Conservation (phyloP, 768 basidiomycete genomes). For the Termitomyces bulborhizus region DNA sequence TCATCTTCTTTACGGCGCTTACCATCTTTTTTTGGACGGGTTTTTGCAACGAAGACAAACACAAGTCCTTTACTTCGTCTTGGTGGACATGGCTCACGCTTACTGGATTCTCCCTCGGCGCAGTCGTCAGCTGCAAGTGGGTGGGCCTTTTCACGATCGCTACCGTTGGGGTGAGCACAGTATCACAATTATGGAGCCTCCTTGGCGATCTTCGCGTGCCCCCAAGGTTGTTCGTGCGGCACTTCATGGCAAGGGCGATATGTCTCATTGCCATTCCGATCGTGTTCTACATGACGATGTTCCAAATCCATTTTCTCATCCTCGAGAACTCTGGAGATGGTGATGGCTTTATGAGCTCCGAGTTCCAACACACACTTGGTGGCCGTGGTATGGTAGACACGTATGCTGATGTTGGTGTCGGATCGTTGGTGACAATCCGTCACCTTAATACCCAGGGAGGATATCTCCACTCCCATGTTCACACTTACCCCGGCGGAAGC, state of each 20-base stretch:
- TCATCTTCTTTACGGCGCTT: conserved; percentile 96
- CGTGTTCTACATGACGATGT: conserved; percentile 94
- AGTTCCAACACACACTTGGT: conserved; percentile 93
- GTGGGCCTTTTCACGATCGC: conserved; percentile 98
- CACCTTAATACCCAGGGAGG: conserved; percentile 98
- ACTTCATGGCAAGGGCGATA: conserved; percentile 85
- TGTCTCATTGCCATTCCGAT: conserved; percentile 85
- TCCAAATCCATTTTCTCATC: conserved; percentile 89
- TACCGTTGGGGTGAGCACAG: conserved; percentile 79
- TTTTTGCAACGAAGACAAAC: conserved; percentile 88
- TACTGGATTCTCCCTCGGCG: conserved; percentile 86
- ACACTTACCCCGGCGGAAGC: conserved; percentile 86
- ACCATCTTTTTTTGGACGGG: conserved; percentile 82
- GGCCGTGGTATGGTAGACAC: conserved; percentile 93
- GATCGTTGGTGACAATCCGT: conserved; percentile 76
- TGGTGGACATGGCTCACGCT: conserved; percentile 96
- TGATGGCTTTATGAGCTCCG: conserved; percentile 98
- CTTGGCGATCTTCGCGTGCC: conserved; percentile 82
- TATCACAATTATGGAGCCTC: conserved; percentile 83
- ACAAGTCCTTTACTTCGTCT: conserved; percentile 69
- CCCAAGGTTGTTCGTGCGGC: conserved; percentile 68
- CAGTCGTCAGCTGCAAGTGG: conserved; percentile 95
- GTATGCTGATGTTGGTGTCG: conserved; percentile 83
- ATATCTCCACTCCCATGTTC: conserved; percentile 93
- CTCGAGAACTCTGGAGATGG: conserved; percentile 90